A percentile compares a stretch with the other conserved stretches of the same genome.
Evolutionary conservation across 768 basidiomycete species (phyloP).

Genomic region (Tricholoma terreum): DNA sequence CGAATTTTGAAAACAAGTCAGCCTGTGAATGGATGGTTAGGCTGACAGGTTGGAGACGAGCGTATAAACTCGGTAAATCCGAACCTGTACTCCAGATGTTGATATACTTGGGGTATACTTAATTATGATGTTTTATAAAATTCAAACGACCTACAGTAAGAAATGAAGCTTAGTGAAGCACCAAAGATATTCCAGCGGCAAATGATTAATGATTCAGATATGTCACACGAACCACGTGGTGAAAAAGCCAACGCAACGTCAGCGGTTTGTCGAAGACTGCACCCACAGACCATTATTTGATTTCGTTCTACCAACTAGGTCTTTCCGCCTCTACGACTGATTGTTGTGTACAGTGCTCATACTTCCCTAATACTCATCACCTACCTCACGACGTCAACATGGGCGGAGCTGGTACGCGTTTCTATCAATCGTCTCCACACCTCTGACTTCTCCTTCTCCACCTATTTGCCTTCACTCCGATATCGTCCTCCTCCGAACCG

Average conservation of each 20-base stretch:
- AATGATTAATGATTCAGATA: no score
- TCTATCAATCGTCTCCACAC: conserved; percentile 5
- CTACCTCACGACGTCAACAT: conserved; percentile 22
- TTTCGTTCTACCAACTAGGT: not conserved
- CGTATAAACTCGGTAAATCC: no score
- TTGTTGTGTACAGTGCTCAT: not conserved
- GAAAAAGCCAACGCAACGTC: not conserved
- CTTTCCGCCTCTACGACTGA: not conserved
- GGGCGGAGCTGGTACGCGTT: conserved; percentile 41
- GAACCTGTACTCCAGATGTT: no score
- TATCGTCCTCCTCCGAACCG: not conserved
- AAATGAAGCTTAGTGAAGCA: no score
- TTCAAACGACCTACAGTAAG: no score
- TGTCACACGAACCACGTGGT: not conserved
- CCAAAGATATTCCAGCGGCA: no score
- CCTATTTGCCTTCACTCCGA: not conserved
- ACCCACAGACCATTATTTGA: not conserved
- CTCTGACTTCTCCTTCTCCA: conserved; percentile 1
- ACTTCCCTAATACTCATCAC: not conserved
- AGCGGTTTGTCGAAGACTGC: not conserved
- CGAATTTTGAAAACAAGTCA: no score
- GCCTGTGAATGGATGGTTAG: no score
- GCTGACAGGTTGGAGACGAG: no score
- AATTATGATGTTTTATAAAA: no score
- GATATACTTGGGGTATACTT: no score